phyloP scores from a whole-genome alignment of 2,329 filamentous ascomycete species.

The Aspergillus piperis region DNA sequence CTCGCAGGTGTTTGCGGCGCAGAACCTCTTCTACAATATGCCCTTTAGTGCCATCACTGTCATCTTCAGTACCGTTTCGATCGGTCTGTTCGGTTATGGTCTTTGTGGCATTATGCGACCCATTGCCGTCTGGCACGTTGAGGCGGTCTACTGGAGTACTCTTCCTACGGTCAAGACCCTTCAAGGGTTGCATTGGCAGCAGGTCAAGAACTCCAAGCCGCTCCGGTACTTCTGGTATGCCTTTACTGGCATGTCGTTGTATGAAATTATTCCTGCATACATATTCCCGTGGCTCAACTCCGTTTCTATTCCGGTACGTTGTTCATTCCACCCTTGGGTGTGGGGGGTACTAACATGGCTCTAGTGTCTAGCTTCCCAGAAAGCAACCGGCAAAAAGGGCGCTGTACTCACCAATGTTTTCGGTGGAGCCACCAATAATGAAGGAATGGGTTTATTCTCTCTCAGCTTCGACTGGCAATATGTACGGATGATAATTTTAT shows the following conservation, averaged over 20 bases:
- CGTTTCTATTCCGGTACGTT: conserved; percentile 21
- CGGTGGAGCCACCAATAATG: conserved; percentile 28
- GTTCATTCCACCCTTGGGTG: no score
- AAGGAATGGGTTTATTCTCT: conserved; percentile 28
- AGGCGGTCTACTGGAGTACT: conserved; percentile 59
- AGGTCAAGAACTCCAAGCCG: conserved; percentile 26
- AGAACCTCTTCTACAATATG: conserved; percentile 45
- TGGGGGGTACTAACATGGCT: no score
- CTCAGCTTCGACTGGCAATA: conserved; percentile 31
- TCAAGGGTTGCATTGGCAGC: conserved; percentile 38
- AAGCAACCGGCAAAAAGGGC: conserved; percentile 9
- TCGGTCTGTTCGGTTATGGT: conserved; percentile 59
- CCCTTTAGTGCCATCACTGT: conserved; percentile 46
- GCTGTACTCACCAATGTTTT: conserved; percentile 23
- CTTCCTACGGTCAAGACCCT: conserved; percentile 37
- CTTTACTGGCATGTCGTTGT: conserved; percentile 23
- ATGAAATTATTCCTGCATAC: conserved; percentile 29
- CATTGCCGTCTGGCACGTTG: conserved; percentile 57
- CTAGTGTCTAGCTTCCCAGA: conserved; percentile 18
- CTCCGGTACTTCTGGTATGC: conserved; percentile 37
- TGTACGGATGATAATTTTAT: conserved; percentile 17
- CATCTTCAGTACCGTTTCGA: conserved; percentile 54
- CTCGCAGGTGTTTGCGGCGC: conserved; percentile 6
- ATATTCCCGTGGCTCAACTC: conserved; percentile 28
- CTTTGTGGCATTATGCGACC: conserved; percentile 57